These are phyloP conservation scores for Fusarium citri DNA, from an alignment of 2,329 filamentous ascomycete species.

Conservation along the genomic window DNA sequence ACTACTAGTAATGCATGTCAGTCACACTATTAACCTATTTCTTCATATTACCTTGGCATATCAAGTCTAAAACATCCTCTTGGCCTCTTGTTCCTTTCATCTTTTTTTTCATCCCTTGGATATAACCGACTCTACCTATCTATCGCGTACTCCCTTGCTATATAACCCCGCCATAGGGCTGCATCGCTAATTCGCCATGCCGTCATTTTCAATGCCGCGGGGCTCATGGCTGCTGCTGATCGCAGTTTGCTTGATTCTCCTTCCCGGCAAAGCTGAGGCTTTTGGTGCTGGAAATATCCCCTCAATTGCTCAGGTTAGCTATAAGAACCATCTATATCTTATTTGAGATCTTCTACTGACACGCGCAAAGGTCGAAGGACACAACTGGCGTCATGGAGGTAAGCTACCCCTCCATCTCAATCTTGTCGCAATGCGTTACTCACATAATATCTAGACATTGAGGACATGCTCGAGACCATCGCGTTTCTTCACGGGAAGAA, in stretches of 20 bases:
- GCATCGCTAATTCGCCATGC: slow-evolving; percentile 55
- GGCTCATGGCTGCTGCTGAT: slow-evolving; percentile 65
- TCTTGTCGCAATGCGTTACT: slow-evolving; percentile 23
- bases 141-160: slow-evolving; percentile 11
- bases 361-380: slow-evolving; percentile 67
- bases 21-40: slow-evolving; percentile 1
- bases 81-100: not conserved
- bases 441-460: slow-evolving; percentile 67
- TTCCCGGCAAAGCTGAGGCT: slow-evolving; percentile 67
- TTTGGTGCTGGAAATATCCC: slow-evolving; percentile 80
- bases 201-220: slow-evolving; percentile 60
- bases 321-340: not conserved
- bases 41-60: slow-evolving; percentile 21
- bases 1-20: slow-evolving; percentile 21
- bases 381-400: slow-evolving; percentile 78
- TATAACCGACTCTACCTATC: not conserved
- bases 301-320: slow-evolving; percentile 64
- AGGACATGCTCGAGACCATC: slow-evolving; percentile 83
- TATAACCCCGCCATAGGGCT: slow-evolving; percentile 43
- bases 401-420: slow-evolving; percentile 34
- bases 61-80: slow-evolving; percentile 25
- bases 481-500: slow-evolving; percentile 84
- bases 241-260: slow-evolving; percentile 61
- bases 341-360: slow-evolving; percentile 17
- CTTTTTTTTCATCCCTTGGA: not conserved